A percentile compares a stretch with the other conserved stretches of the same genome.
Conservation (phyloP, 2,329 filamentous ascomycete species). For the Alternaria angustiovoidea region DNA sequence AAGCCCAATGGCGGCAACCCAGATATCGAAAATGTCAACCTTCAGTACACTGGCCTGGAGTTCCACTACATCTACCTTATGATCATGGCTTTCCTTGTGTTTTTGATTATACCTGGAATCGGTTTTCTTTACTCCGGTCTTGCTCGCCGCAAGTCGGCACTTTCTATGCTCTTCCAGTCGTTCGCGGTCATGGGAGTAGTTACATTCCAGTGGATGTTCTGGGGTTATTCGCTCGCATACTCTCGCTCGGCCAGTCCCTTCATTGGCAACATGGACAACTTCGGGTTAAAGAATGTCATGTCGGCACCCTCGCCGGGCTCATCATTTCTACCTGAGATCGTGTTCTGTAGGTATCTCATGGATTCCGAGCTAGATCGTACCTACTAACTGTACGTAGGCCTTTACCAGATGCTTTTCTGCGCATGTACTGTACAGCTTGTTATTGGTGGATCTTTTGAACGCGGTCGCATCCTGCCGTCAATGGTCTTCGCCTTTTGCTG, state of each 20-base stretch:
- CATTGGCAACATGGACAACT: conserved; percentile 69
- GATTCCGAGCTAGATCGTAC: neutral
- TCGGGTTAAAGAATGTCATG: conserved; percentile 68
- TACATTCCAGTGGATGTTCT: conserved; percentile 71
- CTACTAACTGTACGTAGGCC: conserved; percentile 17
- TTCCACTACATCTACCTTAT: conserved; percentile 69
- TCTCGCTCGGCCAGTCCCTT: conserved; percentile 67
- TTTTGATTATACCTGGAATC: conserved; percentile 72
- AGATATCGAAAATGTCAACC: conserved; percentile 62
- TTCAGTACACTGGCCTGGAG: conserved; percentile 66
- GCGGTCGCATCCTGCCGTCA: conserved; percentile 69
- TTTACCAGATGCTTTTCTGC: conserved; percentile 72
- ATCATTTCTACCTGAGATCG: conserved; percentile 67
- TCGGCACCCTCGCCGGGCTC: conserved; percentile 68
- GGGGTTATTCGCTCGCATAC: conserved; percentile 70
- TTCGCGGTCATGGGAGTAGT: conserved; percentile 65
- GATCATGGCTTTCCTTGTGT: conserved; percentile 68
- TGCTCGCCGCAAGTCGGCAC: conserved; percentile 67
- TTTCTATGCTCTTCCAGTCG: conserved; percentile 69
- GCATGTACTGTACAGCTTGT: conserved; percentile 70
- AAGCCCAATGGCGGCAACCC: conserved; percentile 65
- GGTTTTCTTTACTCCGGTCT: conserved; percentile 71
- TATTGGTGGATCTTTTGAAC: conserved; percentile 69
- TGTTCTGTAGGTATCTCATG: conserved; percentile 60
- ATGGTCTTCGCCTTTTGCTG: conserved; percentile 70